These are phyloP conservation scores for Thoreauomyces humboldtii DNA, from an alignment of 192 early-diverging fungal genomes.

Conservation along the genomic window DNA sequence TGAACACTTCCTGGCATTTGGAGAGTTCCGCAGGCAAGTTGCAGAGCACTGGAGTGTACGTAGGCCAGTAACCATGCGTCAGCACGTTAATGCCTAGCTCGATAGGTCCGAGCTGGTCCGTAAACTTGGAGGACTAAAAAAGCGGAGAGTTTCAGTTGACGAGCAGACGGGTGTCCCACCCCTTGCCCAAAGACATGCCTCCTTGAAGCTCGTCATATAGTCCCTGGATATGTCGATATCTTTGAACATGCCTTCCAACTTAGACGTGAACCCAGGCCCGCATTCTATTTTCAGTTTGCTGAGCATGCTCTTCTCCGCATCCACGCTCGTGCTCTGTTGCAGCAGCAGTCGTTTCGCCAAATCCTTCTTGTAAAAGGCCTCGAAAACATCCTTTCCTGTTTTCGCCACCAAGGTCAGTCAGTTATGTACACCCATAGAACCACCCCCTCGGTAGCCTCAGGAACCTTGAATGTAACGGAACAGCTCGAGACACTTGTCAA, in stretches of 20 bases:
- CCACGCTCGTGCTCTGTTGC: conserved; percentile 73
- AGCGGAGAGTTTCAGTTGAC: background rate
- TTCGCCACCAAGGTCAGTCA: background rate
- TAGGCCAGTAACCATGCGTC: conserved; percentile 90
- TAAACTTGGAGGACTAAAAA: conserved; percentile 28
- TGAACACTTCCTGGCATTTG: conserved; percentile 61
- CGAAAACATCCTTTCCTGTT: conserved; percentile 95
- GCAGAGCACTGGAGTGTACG: conserved; percentile 71
- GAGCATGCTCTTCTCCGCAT: conserved; percentile 86
- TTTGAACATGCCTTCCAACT: conserved; percentile 95
- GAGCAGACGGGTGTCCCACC: background rate
- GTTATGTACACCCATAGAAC: too few relatives aligned
- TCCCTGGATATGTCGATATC: conserved; percentile 87
- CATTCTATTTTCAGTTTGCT: conserved; percentile 84
- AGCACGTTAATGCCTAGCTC: conserved; percentile 78
- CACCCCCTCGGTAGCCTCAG: background rate
- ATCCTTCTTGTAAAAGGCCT: conserved; percentile 91
- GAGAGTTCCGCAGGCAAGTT: conserved; percentile 68
- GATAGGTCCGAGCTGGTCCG: conserved; percentile 35
- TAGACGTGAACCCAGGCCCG: conserved; percentile 86
- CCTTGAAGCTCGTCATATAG: conserved; percentile 52
- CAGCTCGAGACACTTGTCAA: conserved; percentile 81
- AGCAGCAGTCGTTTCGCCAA: conserved; percentile 86
- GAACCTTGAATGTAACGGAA: conserved; percentile 77
- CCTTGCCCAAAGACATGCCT: conserved; percentile 28